Evolutionary conservation across 441 rosid species (phyloP), one percentile per base, ranked within the genome.

Genomic region (Biscutella laevigata): DNA sequence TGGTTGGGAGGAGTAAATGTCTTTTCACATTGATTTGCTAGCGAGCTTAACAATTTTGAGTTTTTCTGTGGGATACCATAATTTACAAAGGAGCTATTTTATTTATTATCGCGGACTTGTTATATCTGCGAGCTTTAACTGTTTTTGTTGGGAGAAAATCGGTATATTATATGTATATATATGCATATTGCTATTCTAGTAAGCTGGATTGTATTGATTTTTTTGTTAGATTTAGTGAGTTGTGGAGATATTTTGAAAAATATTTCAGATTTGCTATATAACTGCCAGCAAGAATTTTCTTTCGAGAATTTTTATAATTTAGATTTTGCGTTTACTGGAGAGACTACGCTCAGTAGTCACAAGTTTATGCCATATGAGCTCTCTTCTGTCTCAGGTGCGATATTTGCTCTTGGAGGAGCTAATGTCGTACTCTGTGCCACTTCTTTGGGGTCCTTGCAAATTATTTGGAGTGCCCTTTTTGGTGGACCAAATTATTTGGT

Each of bases 331-430:
- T 10, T 6, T 36, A 19, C 32, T 49, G 58, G 58, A 44, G 39
- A 53, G 21, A 49, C 13, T 29, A 16, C 5, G 9, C 17, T 41
- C 8, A 57, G 19, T 57, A 40, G 59, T 41, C 50, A 29, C 14
- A 53, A n/a, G 25, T 32, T 33, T 48, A 61, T 48, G 54, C 54
- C 25, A 28, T 34, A 33, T 47, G 59, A 53, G 12, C 29, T 45
- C 53, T 57, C 36, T 59, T 79, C 84, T 81, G 87, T 83, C 94
- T 77, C 95, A 84, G 99, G 88, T 86, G 94, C 99, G 99, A 89
- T 89, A 81, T 94, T 94, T 79, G 96, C 99, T 86, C 96, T 91
- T 74, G 70, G 83, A 71, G 95, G 99, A 89, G 99, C 97, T 74
- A 84, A 94, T 89, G 94, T 89, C 99, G 96, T 94, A 86, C 96